Evolutionary conservation across 2,329 filamentous ascomycete genomes (phyloP), one percentile per base, ranked within the genome.

Genomic region (Penicillium decumbens): DNA sequence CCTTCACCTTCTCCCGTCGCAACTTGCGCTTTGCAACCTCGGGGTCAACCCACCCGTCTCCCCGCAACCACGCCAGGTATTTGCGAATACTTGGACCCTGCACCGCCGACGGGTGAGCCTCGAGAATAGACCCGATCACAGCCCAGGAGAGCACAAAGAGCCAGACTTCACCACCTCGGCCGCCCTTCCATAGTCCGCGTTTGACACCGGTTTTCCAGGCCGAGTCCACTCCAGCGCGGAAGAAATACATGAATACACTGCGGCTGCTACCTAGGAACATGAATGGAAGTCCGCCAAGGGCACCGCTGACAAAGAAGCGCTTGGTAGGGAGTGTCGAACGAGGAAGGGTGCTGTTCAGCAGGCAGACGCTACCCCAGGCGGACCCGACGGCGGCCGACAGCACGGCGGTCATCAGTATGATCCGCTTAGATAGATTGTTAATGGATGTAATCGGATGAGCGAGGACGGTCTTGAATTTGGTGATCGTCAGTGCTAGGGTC

Each of bases 171-270:
- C 90, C 90, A 32, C 88, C 87, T 61, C 80, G 82, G 66, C 93
- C 79, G 9, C 88, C 88, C 56, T 80, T 83, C 89, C 92, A 95
- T 83, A 89, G 89, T 1, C 89, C 81, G 29, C 85, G 77, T 82
- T 97, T 97, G 47, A 87, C 82, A n/a, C 91, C 90, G 0, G 95
- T 89, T 75, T 95, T 95, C 89, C 90, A 97, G 40, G 90, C 70
- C 32, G 83, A 88, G 66, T 95, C 88, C 27, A 95, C 76, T 51
- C 86, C 89, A n/a, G 85, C 74, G 2, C 91, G 80, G 27, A 87
- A 82, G 56, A 82, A 84, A 69, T 93, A 93, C 53, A 96, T 62
- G 69, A 95, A 95, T 47, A 88, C 80, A 1, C 79, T 77, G 13
- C 87, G 68, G 28, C 67, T 69, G 35, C 64, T 62, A 9, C 64